These are phyloP conservation scores for Botrytis fabae DNA, from an alignment of 2,329 filamentous ascomycete genomes.

Conservation along the genomic window DNA sequence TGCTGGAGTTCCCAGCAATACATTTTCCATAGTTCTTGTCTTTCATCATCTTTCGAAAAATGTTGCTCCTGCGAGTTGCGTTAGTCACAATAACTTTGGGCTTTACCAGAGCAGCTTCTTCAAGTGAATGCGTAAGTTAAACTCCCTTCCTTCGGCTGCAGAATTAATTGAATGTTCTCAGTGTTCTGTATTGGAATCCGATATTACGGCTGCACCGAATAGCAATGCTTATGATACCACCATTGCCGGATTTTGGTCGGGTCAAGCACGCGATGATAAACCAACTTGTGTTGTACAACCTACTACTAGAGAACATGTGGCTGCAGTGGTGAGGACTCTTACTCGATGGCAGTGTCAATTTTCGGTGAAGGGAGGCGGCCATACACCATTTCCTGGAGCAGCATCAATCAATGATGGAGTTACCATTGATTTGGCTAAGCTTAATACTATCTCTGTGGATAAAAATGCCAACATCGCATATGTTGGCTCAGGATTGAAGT, in stretches of 20 bases:
- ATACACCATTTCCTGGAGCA: background rate
- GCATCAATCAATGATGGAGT: background rate
- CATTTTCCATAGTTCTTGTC: background rate
- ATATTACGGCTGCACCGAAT: background rate
- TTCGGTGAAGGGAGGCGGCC: background rate
- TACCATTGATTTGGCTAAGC: background rate
- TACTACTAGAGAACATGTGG: background rate
- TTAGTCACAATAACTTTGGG: background rate
- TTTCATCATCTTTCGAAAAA: background rate
- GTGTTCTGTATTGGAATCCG: background rate
- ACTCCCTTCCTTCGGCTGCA: background rate
- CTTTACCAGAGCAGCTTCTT: background rate
- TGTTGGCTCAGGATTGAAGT: background rate
- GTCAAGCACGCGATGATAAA: constrained; percentile 6
- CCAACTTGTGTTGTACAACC: background rate
- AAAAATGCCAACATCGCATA: background rate
- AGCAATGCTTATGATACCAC: background rate
- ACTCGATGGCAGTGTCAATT: too few relatives aligned
- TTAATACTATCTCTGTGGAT: background rate
- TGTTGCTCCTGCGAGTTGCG: background rate
- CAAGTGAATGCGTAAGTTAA: background rate
- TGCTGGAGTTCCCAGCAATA: background rate
- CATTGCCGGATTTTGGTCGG: background rate
- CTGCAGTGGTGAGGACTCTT: background rate
- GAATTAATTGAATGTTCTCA: background rate